Conservation (phyloP, 1,284 basidiomycete genomes). For the Cystobasidium pallidum region DNA sequence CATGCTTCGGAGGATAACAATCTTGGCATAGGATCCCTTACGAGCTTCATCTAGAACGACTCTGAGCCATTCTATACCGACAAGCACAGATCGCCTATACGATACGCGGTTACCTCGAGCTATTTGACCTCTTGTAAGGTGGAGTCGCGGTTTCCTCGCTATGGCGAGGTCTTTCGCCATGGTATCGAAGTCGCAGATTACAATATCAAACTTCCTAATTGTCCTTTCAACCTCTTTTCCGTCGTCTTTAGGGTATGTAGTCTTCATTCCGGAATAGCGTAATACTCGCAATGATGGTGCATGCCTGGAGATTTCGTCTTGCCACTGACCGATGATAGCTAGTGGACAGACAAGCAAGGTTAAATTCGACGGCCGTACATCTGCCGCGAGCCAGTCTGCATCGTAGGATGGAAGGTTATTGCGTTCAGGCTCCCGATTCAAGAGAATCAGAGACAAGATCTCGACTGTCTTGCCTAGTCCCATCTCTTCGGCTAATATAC, state of each 20-base stretch:
- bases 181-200: constrained; percentile 52
- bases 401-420: constrained; percentile 44
- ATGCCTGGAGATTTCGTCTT: constrained; percentile 49
- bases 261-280: constrained; percentile 48
- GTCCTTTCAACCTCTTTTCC: constrained; percentile 12
- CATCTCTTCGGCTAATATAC: constrained; percentile 32
- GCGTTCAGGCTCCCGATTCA: constrained; percentile 43
- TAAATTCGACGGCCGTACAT: constrained; percentile 48
- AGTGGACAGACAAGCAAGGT: constrained; percentile 51
- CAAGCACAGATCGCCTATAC: constrained; percentile 47
- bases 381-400: constrained; percentile 44
- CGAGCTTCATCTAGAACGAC: constrained; percentile 52
- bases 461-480: constrained; percentile 58
- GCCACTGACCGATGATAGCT: constrained; percentile 51
- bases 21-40: constrained; percentile 15
- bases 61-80: constrained; percentile 50
- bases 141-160: constrained; percentile 49
- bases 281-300: constrained; percentile 50
- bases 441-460: constrained; percentile 55
- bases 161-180: constrained; percentile 47
- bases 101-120: constrained; percentile 23
- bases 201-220: constrained; percentile 46
- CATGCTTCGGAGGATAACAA: no score
- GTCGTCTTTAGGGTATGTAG: constrained; percentile 6
- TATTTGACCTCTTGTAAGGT: constrained; percentile 29